Evolutionary conservation across 805 yeast genomes (phyloP).

Genomic region (Dipodascopsis uninucleata): DNA sequence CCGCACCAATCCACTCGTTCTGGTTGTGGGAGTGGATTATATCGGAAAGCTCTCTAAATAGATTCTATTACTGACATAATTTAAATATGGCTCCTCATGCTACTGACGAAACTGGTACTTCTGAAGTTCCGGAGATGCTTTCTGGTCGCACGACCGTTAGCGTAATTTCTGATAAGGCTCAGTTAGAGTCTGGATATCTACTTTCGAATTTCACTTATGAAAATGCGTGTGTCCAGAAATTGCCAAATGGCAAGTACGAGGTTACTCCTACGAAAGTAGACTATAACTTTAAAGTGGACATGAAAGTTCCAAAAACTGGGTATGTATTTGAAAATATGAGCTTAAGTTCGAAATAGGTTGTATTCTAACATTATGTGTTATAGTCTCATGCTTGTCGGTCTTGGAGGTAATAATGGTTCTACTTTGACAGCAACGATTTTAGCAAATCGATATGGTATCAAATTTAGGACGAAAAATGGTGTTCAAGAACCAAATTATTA

Average conservation of each 20-base stretch:
- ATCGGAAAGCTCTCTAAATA: conserved; percentile 45
- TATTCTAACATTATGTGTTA: too few relatives aligned
- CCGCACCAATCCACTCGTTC: conserved; percentile 43
- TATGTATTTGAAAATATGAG: conserved; percentile 1
- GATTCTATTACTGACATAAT: background rate
- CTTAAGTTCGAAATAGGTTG: background rate
- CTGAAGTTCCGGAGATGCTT: conserved; percentile 34
- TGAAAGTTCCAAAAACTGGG: conserved; percentile 73
- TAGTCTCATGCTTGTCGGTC: conserved; percentile 83
- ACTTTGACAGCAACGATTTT: conserved; percentile 80
- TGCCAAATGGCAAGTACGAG: conserved; percentile 38
- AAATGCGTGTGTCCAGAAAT: conserved; percentile 47
- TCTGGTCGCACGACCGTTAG: conserved; percentile 47
- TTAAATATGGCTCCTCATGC: conserved; percentile 37
- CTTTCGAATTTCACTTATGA: conserved; percentile 64
- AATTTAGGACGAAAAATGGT: conserved; percentile 81
- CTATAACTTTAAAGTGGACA: conserved; percentile 81
- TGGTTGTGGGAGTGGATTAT: conserved; percentile 44
- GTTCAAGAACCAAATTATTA: conserved; percentile 73
- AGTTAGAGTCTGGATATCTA: conserved; percentile 45
- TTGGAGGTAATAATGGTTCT: conserved; percentile 96
- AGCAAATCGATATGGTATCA: conserved; percentile 76
- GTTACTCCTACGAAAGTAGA: conserved; percentile 71
- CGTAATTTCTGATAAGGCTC: conserved; percentile 52
- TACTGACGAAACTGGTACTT: conserved; percentile 26